These are phyloP conservation scores for Aureobasidium sp. DNA, from an alignment of 2,329 filamentous ascomycete genomes.

Conservation along the genomic window DNA sequence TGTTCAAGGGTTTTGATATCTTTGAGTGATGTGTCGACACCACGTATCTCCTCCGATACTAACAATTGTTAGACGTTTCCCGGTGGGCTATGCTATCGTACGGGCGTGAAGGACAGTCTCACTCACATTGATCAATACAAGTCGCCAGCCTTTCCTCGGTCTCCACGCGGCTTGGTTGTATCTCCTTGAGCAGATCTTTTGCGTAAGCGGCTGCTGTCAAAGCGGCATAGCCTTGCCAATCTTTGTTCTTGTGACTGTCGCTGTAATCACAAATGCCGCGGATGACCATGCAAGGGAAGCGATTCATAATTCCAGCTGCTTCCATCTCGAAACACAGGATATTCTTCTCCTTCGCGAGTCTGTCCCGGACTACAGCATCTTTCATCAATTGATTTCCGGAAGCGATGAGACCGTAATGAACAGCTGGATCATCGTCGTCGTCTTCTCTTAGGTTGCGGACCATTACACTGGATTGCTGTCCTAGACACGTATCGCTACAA, in stretches of 20 bases:
- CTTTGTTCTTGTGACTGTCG: slow-evolving; percentile 31
- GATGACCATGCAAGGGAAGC: slow-evolving; percentile 30
- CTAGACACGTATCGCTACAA: background rate
- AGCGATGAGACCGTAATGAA: slow-evolving; percentile 45
- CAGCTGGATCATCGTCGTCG: slow-evolving; percentile 23
- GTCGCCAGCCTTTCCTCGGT: background rate
- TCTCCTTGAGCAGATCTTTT: slow-evolving; percentile 24
- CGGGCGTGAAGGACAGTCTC: background rate
- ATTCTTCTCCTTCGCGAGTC: slow-evolving; percentile 19
- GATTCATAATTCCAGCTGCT: slow-evolving; percentile 21
- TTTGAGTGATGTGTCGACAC: too few relatives aligned
- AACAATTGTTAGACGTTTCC: too few relatives aligned
- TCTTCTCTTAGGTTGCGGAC: background rate
- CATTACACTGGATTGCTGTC: background rate
- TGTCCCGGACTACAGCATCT: slow-evolving; percentile 16
- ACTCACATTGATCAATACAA: background rate
- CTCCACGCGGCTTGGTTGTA: background rate
- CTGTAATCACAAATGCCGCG: slow-evolving; percentile 31
- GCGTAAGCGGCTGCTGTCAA: slow-evolving; percentile 28
- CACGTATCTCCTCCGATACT: too few relatives aligned
- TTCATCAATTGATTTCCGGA: slow-evolving; percentile 38
- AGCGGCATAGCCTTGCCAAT: slow-evolving; percentile 30
- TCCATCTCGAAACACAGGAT: slow-evolving; percentile 26
- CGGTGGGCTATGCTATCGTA: too few relatives aligned
- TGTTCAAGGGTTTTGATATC: too few relatives aligned